Base-by-base conservation (phyloP, 2,329 filamentous ascomycete species). In the Stenocarpella maydis region DNA sequence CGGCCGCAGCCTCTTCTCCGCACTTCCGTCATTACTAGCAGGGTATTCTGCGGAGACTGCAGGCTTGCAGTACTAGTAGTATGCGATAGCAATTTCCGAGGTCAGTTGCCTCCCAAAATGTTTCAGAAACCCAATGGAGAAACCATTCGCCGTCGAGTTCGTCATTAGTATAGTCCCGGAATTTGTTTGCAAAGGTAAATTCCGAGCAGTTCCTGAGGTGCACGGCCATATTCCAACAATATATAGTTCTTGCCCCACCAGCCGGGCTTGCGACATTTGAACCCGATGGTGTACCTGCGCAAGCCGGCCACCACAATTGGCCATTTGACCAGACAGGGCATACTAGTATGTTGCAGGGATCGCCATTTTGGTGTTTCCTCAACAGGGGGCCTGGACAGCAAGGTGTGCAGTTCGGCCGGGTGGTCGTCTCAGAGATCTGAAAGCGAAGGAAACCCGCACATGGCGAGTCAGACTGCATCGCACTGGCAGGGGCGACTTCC, bases 201-300 rank as follows among this genome's bases (percentile, higher is more conserved):
- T n/a, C 37, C 17, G 34, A 8, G 14, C 26, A 61, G 9, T 34
- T 34, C 14, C 8, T 31, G 8, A 47, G n/a, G 41, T 34, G 55
- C 58, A 61, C 41, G 26, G n/a, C 2, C 58, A 61, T 61, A 61
- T 21, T 47, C 0, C 58, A 47, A 12, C 10, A 2, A 47, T 21
- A 26, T 47, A 47, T 61, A 26, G 58, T 61, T 61, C 58, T n/a
- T 31, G 3, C 26, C 58, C 58, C 41, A 41, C 58, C 47, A 17
- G n/a, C 4, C 41, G 41, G 58, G 58, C 26, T 61, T 26, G 55
- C 55, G 39, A 47, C 41, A 34, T 34, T 4, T 34, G n/a, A n/a
- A n/a, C n/a, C 26, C 21, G 41, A 61, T 34, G 39, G 26, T n/a
- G 55, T 61, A 61, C 58, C 58, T 61, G 58, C 58, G 58, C 58